phyloP scores from a whole-genome alignment of 306 rosid species.

The Gleditsia sinensis region DNA sequence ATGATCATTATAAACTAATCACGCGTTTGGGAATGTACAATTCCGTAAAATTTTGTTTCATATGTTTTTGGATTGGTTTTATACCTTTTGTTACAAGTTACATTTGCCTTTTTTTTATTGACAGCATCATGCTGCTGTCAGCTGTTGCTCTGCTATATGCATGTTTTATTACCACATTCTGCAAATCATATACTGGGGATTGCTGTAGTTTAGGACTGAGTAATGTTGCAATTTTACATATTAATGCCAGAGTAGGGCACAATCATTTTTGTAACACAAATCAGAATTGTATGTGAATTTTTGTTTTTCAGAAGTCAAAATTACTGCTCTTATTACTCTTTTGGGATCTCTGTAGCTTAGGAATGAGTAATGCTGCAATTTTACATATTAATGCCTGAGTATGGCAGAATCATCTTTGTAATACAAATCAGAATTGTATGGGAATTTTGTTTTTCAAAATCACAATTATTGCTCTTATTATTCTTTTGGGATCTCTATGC shows the following conservation, averaged over 20 bases:
- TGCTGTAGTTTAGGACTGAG: neutral
- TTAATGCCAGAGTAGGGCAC: neutral
- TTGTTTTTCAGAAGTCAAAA: neutral
- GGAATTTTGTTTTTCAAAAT: too few species aligned
- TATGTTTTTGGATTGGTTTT: neutral
- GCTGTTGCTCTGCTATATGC: neutral
- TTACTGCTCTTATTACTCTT: neutral
- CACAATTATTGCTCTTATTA: too few species aligned
- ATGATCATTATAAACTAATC: neutral
- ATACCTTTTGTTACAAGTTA: neutral
- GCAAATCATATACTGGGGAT: neutral
- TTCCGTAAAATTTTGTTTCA: neutral
- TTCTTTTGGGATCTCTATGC: neutral
- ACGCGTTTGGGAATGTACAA: neutral
- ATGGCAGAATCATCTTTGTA: too few species aligned
- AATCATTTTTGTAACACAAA: neutral
- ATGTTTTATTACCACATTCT: neutral
- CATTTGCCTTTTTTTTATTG: neutral
- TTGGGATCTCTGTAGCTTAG: constrained; percentile 22
- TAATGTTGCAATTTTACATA: constrained; percentile 7
- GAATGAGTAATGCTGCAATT: too few species aligned
- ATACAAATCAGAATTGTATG: too few species aligned
- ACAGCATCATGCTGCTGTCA: neutral
- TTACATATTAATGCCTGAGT: too few species aligned
- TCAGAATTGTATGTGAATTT: neutral